Base-by-base conservation (phyloP, 805 yeast species). In the Kregervanrija fluxuum region DNA sequence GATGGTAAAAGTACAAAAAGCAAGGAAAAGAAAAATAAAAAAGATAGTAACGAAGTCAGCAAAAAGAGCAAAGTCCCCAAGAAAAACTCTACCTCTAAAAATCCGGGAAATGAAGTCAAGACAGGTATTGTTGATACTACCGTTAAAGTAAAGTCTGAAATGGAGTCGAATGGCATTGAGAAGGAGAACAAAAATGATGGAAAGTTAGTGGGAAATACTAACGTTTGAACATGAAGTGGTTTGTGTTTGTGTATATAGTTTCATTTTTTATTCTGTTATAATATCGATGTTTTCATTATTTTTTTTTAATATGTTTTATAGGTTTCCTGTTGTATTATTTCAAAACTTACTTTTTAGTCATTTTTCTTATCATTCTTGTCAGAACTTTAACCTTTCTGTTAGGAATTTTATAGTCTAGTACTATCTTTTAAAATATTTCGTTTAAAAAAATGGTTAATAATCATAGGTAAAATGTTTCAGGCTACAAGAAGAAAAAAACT, bases 21-120 rank as follows among this genome's bases (percentile, higher is more conserved):
- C 22, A 46, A 46, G 34, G 48, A 42, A 33, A 46, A 42, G 15
- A 46, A 42, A 14, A 5, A 11, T 12, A 46, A 39, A 11, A 46
- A 46, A 22, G 48, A 46, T 12, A 10, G 17, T 22, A 42, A 45
- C 11, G 37, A 22, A 22, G 28, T 6, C 6, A 22, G 37, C 11
- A 41, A 35, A 12, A 45, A 38, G 32, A 11, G 35, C 28, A 37
- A 37, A 30, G n/a, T 11, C n/a, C 22, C 3, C n/a, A 40, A 34
- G 35, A 44, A 44, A 15, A 22, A 22, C 28, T 22, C 28, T 22
- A 8, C 8, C 6, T 22, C 28, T 22, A 22, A 22, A 22, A 22
- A 22, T 22, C 28, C 28, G 6, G 28, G 28, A 22, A 22, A 22
- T 22, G 28, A 22, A 22, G 28, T 22, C 28, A 22, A 22, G 28